These are phyloP conservation scores for Cladophialophora carrionii DNA, from an alignment of 2,329 filamentous ascomycete genomes.

Conservation along the genomic window DNA sequence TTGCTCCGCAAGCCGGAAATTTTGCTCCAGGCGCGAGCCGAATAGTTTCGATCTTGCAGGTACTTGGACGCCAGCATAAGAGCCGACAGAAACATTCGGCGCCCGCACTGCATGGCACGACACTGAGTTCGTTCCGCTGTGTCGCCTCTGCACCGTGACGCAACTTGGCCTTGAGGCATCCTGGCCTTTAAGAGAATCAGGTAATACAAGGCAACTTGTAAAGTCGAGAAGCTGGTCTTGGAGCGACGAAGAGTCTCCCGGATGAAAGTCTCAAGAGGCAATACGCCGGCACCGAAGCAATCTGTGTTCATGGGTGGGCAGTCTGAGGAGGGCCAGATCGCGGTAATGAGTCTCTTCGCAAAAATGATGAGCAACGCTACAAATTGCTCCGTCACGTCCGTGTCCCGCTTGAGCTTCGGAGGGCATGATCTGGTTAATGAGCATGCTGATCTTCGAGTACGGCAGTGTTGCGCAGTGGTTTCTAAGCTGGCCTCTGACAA, in stretches of 20 bases:
- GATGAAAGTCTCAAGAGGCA: slow-evolving; percentile 93
- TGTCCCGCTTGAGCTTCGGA: slow-evolving; percentile 36
- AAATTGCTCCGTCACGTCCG: slow-evolving; percentile 37
- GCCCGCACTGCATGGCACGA: slow-evolving; percentile 88
- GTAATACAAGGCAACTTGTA: slow-evolving; percentile 96
- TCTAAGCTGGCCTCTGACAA: neutral
- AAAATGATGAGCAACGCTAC: slow-evolving; percentile 64
- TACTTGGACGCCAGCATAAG: slow-evolving; percentile 97
- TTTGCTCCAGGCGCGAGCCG: slow-evolving; percentile 96
- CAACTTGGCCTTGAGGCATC: slow-evolving; percentile 74
- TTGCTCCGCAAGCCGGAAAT: slow-evolving; percentile 92
- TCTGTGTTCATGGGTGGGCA: slow-evolving; percentile 73
- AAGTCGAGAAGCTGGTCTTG: slow-evolving; percentile 92
- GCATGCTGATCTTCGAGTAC: slow-evolving; percentile 20
- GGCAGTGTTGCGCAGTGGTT: slow-evolving; percentile 10
- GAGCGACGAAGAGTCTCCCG: slow-evolving; percentile 95
- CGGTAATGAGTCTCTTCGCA: slow-evolving; percentile 94
- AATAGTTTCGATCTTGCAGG: slow-evolving; percentile 96
- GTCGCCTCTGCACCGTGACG: slow-evolving; percentile 44
- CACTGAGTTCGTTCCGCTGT: slow-evolving; percentile 44
- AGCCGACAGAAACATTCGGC: slow-evolving; percentile 94
- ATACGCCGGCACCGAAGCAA: slow-evolving; percentile 68
- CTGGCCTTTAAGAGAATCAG: slow-evolving; percentile 90
- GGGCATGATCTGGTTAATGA: slow-evolving; percentile 21
- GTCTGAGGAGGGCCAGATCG: slow-evolving; percentile 92